Evolutionary conservation across 2,329 filamentous ascomycete species (phyloP), one percentile per base, ranked within the genome.

Genomic region (Monilinia polystroma): DNA sequence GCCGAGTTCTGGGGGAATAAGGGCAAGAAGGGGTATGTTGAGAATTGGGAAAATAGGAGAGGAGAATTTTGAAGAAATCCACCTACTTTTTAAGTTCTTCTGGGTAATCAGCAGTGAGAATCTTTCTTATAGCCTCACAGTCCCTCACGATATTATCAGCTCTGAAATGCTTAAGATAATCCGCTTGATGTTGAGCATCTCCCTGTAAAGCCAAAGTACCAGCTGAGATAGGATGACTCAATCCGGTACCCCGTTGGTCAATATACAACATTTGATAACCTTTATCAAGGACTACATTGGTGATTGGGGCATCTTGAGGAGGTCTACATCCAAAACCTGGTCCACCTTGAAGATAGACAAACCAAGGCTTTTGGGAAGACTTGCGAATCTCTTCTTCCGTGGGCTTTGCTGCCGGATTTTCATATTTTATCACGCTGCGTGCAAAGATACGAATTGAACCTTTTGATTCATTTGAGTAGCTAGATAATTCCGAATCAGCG

Each of bases 81-180:
- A 53, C 54, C 68, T 93, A 97, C 76, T 89, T 88, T 76, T 87
- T 85, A 75, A 90, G 87, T 58, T 89, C 85, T 29, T 84, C 81
- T 0, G 90, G 87, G 73, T 87, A 90, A 63, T 88, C 86, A 6
- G 82, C 80, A 0, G 90, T 95, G 64, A 98, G 81, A 51, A 84
- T 89, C 73, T 87, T 85, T 6, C 94, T 86, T 43, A 98, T 87
- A 5, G 93, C 92, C 76, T 98, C 94, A 70, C 90, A 91, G 75
- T 98, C 94, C 57, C 86, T 87, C 52, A 98, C 93, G 63, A 96
- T 96, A 75, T 85, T 95, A 78, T 97, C 93, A 45, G 94, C 93
- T 53, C 94, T 87, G 81, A 97, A 97, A 51, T 88, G 82, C 76
- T 90, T 90, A 70, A 98, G 83, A 73, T 97, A 96, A 64, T 88